Evolutionary conservation across 169 alveolate species (phyloP).

Genomic region (Eimeria sp.): DNA sequence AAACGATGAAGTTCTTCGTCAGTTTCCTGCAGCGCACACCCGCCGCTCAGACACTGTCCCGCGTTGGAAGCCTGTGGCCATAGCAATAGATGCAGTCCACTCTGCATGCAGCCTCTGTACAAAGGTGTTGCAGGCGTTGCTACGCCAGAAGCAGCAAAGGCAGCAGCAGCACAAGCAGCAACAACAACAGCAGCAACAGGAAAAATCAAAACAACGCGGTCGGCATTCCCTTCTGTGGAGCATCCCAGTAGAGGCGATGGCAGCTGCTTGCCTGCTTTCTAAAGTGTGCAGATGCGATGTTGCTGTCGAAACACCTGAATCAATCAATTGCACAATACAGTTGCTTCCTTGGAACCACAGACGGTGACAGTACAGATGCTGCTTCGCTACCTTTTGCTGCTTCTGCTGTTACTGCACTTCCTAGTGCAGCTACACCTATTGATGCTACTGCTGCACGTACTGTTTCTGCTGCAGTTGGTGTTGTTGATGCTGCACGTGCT

Average conservation of each 20-base stretch:
- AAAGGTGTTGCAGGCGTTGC: background rate
- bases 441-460: background rate
- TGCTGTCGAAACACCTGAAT: background rate
- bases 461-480: background rate
- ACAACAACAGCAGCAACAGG: conserved; percentile 5
- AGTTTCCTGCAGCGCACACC: background rate
- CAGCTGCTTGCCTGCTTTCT: background rate
- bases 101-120: background rate
- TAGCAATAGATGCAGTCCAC: background rate
- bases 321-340: background rate
- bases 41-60: background rate
- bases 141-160: background rate
- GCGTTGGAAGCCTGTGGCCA: too few species aligned
- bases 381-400: background rate
- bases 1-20: background rate
- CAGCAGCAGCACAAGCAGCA: background rate
- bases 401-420: background rate
- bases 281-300: background rate
- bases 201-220: background rate
- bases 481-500: background rate
- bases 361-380: background rate
- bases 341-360: background rate
- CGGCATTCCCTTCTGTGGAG: background rate
- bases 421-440: background rate
- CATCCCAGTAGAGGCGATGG: background rate